Percentiles rank a stretch among this genome's conserved stretches.
phyloP scores from a whole-genome alignment of 305 asterid species.

The Ajuga reptans region DNA sequence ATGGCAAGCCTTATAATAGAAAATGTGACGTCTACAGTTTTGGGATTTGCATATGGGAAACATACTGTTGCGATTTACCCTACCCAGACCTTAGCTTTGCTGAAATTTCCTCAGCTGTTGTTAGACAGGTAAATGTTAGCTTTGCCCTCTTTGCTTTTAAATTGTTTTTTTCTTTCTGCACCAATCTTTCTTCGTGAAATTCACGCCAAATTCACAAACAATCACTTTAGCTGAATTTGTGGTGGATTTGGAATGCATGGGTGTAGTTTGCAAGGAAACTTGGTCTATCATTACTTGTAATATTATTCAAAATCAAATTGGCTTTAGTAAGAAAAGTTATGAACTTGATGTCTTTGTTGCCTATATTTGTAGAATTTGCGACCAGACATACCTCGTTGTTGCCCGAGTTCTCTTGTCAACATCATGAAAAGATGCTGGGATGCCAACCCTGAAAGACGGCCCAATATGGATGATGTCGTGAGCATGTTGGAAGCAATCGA shows the following conservation, averaged over 20 bases:
- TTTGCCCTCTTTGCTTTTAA: no score
- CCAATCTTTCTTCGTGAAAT: no score
- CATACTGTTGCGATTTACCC: conserved; percentile 45
- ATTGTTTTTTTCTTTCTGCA: no score
- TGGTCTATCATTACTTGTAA: not conserved
- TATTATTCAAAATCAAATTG: no score
- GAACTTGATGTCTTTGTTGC: not conserved
- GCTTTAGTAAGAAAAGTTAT: not conserved
- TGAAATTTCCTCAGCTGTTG: conserved; percentile 38
- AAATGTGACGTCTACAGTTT: conserved; percentile 49
- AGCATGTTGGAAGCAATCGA: conserved; percentile 37
- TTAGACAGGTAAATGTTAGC: conserved; percentile 24
- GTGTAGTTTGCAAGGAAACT: not conserved
- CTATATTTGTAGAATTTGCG: conserved; percentile 26
- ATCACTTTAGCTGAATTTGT: no score
- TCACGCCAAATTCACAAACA: no score
- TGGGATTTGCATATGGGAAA: conserved; percentile 47
- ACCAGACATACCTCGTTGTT: conserved; percentile 42
- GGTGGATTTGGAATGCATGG: no score
- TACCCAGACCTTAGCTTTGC: conserved; percentile 33
- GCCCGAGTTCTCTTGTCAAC: conserved; percentile 37
- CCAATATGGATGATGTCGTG: conserved; percentile 40
- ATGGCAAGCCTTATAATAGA: conserved; percentile 38
- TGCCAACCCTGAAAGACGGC: conserved; percentile 33
- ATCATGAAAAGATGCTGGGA: conserved; percentile 49